Base-by-base conservation (phyloP, 164 flowering plant species). In the Chimonanthus salicifolius region DNA sequence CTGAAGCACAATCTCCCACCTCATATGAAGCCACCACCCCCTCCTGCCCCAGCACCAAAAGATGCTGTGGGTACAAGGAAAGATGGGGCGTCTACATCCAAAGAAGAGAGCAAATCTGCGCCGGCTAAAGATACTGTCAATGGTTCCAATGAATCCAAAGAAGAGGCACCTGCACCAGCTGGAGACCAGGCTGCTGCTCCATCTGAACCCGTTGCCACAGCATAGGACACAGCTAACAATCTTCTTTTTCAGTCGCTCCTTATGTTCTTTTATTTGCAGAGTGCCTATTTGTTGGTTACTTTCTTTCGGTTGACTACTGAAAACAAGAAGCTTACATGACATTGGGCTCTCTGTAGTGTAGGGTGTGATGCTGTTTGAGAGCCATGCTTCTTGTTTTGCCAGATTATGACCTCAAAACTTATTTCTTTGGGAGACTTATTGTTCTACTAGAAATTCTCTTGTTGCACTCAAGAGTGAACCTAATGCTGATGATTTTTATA, bases 1-100 rank as follows among this genome's bases (percentile, higher is more conserved):
- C 92, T 90, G 45, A 90, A 89, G 81, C 91, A 90, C 73, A 81
- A 81, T 20, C 76, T 90, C 15, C 96, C 93, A 65, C 75, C 84
- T 10, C 89, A 90, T 76, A 82, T 89, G 89, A 87, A 84, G 78
- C 86, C 85, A 7, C 47, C 85, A 7, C 80, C 84, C 44, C 84
- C 85, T n/a, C 80, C 80, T 18, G 71, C 80, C 58, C 58, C 80
- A 21, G 47, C 70, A 33, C 33, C 33, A 33, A 80, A 77, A 58
- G 81, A 78, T 47, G 81, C 58, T 3, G 78, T 75, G 4, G 83
- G 88, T 21, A 85, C 78, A 69, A 74, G 75, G 49, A 84, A 82
- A 76, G 89, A 76, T 74, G 82, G 73, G 54, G 71, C 71, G 7
- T 47, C 80, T 6, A 49, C 67, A 9, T 4, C 74, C 46, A 62